Evolutionary conservation across 1,284 basidiomycete genomes (phyloP), one percentile per base, ranked within the genome.

Genomic region (Rhodotorula sp.): DNA sequence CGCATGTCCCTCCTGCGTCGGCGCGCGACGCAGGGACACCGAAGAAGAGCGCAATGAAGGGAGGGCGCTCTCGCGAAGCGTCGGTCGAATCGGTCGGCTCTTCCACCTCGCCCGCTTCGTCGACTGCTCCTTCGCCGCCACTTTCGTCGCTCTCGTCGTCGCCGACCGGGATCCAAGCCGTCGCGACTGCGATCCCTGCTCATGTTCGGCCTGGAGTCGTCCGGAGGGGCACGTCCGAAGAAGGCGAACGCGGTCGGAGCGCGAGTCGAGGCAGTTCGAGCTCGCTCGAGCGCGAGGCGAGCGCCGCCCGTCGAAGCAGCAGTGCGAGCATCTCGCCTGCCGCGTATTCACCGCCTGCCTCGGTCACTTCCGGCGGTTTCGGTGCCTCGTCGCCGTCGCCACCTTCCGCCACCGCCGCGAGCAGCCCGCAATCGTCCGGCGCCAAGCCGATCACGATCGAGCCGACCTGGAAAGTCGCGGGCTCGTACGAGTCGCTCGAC

Each of bases 121-220:
- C 62, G 46, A n/a, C n/a, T 37, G 55, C 59, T 17, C n/a, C 59
- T 12, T 65, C 69, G 12, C 63, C 66, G 7, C 37, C 66, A 15
- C 60, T 64, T 30, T 46, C 64, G 4, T 29, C 60, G 2, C 30
- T 49, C 15, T 33, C 60, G 29, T 51, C 70, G 26, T 60, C 63
- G 4, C 67, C 64, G 4, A 48, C 54, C 30, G 62, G 68, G 26
- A 29, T 64, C 59, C 30, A 62, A 18, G 68, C 71, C 30, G 51
- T 71, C 30, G 73, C 73, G 26, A 72, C 73, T 6, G 73, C 70
- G 0, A 72, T 74, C 30, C 72, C 72, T 48, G 58, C 71, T 15
- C 70, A 71, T 57, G 72, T 71, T 15, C 67, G 68, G 4, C 70
- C 70, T 10, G 59, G 44, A 29, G 8, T n/a, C 0, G 62, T 30